These are phyloP conservation scores for Diaporthe vaccinii DNA, from an alignment of 2,329 filamentous ascomycete species.

Conservation along the genomic window DNA sequence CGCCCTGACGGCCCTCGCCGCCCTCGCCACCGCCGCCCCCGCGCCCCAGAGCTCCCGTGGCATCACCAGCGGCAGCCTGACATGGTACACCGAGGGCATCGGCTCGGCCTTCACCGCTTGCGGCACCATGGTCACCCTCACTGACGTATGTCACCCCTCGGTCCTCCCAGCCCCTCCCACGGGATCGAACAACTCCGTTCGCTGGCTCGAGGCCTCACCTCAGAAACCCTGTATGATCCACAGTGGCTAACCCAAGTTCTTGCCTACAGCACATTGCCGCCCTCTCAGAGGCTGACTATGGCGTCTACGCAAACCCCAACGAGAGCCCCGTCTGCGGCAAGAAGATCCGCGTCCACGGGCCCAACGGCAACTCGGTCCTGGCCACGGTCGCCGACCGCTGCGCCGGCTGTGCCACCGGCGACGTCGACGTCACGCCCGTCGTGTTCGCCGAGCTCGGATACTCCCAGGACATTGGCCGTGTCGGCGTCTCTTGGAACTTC, in stretches of 20 bases:
- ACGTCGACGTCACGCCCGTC: conserved; percentile 50
- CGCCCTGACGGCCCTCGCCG: conserved; percentile 28
- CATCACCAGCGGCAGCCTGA: conserved; percentile 21
- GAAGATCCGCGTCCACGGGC: conserved; percentile 44
- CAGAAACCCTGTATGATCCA: background rate
- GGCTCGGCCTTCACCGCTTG: conserved; percentile 30
- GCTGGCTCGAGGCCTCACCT: background rate
- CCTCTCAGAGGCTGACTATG: conserved; percentile 44
- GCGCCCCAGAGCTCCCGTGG: conserved; percentile 12
- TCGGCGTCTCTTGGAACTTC: conserved; percentile 46
- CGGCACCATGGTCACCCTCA: conserved; percentile 15
- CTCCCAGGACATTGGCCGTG: conserved; percentile 40
- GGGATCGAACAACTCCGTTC: background rate
- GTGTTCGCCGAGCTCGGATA: conserved; percentile 45
- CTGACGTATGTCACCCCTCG: conserved; percentile 18
- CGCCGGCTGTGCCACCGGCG: conserved; percentile 44
- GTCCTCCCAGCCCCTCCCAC: background rate
- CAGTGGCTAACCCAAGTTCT: background rate
- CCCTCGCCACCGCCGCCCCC: conserved; percentile 30
- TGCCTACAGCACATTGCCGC: conserved; percentile 44
- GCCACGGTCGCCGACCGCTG: conserved; percentile 51
- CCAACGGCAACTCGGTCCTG: conserved; percentile 44
- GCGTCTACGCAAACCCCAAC: conserved; percentile 43
- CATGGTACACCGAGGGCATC: conserved; percentile 39
- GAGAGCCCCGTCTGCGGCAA: conserved; percentile 45